These are phyloP conservation scores for Rhizoctonia solani DNA, from an alignment of 1,284 basidiomycete genomes.

Conservation along the genomic window DNA sequence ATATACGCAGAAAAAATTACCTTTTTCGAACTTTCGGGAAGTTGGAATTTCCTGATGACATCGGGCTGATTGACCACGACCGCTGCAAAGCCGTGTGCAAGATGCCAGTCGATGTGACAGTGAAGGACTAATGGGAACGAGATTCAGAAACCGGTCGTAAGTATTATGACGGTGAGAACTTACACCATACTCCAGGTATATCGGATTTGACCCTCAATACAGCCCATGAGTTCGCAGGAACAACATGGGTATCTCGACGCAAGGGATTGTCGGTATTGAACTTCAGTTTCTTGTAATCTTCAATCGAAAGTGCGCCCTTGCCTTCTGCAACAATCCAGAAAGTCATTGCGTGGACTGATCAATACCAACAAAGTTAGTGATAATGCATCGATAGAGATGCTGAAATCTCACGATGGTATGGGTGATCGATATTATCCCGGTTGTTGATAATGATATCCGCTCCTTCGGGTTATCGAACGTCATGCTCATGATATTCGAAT, in stretches of 20 bases:
- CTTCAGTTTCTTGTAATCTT: slow-evolving; percentile 33
- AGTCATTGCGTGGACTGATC: slow-evolving; percentile 40
- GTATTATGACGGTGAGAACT: background rate
- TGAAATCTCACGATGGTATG: slow-evolving; percentile 41
- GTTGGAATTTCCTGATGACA: slow-evolving; percentile 2
- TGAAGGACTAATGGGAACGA: slow-evolving; percentile 5
- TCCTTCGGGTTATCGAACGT: slow-evolving; percentile 37
- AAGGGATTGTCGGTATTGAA: slow-evolving; percentile 46
- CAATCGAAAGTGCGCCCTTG: slow-evolving; percentile 40
- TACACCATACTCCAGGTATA: slow-evolving; percentile 29
- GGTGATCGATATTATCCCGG: slow-evolving; percentile 45
- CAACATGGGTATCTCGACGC: slow-evolving; percentile 46
- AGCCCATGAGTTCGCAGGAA: slow-evolving; percentile 41
- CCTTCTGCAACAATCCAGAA: slow-evolving; percentile 46
- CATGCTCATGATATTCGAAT: slow-evolving; percentile 38
- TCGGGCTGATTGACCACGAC: slow-evolving; percentile 17
- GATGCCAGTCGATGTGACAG: slow-evolving; percentile 32
- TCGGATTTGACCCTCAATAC: slow-evolving; percentile 40
- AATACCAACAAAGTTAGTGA: too few relatives aligned
- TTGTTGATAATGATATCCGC: slow-evolving; percentile 45
- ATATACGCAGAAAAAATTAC: background rate
- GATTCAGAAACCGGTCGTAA: background rate
- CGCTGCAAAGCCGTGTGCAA: slow-evolving; percentile 11
- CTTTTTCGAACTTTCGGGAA: background rate
- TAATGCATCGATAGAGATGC: background rate